Evolutionary conservation across 139 green algal species (phyloP), one percentile per base, ranked within the genome.

Genomic region (Micractinium conductrix): DNA sequence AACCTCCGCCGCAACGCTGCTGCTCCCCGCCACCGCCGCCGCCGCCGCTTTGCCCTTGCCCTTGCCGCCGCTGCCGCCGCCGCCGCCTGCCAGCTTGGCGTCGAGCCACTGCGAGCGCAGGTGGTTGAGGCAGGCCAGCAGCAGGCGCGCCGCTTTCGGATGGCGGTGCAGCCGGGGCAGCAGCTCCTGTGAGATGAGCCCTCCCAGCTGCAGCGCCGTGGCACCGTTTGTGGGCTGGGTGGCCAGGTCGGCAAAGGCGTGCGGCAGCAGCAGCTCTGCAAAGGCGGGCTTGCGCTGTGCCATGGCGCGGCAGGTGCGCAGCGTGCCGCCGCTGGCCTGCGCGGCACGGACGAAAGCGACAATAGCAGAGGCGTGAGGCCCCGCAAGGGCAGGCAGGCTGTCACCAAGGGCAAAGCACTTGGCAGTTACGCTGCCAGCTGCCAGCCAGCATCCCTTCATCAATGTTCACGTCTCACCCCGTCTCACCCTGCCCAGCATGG

Each of bases 261-360:
- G 76, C 0, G 92, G 91, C 68, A 95, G 88, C 42, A 94, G 75
- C 28, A 93, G 79, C 81, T 95, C 92, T 14, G 91, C 91, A 68
- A 95, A 80, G 16, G 84, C 71, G 24, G 91, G 74, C 78, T 94
- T 94, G 48, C 48, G 40, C 19, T 26, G 21, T 8, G 78, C 89
- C 83, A 88, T 81, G 67, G 40, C 37, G 30, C 45, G n/a, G 74
- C 73, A 93, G 76, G 40, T 76, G 60, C 55, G 69, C 76, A 89
- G 86, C 12, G 86, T 79, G 38, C 83, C 62, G 43, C 81, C 53
- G 44, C 38, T 28, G 17, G 55, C 81, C 33, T 84, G 87, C 72
- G 80, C 19, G 71, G 55, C 19, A 17, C 38, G 63, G 28, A 45
- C 71, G n/a, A 21, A 16, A 33, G 40, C 3, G 55, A n/a, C 60